Conservation (phyloP, 2,329 filamentous ascomycete species). For the Botrytis porri region DNA sequence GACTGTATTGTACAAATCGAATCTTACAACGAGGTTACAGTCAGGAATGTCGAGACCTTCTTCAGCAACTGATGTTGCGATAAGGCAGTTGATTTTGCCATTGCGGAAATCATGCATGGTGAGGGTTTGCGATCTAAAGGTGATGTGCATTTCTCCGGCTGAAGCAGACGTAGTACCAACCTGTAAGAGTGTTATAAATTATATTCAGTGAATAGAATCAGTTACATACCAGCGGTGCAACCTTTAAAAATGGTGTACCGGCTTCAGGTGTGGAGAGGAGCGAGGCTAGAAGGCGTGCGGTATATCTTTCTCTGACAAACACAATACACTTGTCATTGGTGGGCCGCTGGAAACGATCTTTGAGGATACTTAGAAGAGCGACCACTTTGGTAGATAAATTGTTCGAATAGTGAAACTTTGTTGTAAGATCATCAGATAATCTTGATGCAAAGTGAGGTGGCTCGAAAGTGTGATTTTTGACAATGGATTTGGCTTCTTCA, state of each 20-base stretch:
- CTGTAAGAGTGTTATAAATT: conserved; percentile 20
- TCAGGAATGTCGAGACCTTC: conserved; percentile 67
- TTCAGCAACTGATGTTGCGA: conserved; percentile 65
- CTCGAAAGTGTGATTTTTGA: conserved; percentile 51
- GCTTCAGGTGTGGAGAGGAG: conserved; percentile 59
- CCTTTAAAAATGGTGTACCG: conserved; percentile 55
- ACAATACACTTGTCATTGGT: conserved; percentile 73
- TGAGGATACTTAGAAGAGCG: conserved; percentile 58
- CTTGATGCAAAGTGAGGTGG: conserved; percentile 35
- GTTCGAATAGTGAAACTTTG: conserved; percentile 17
- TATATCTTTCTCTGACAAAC: conserved; percentile 77
- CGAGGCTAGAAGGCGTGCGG: conserved; percentile 69
- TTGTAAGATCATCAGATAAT: conserved; percentile 1
- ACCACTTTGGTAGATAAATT: conserved; percentile 71
- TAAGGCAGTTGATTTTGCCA: conserved; percentile 60
- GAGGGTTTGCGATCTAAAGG: conserved; percentile 70
- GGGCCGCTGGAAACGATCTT: conserved; percentile 57
- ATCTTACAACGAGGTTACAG: conserved; percentile 67
- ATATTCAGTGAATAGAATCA: neutral
- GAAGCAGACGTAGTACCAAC: conserved; percentile 51
- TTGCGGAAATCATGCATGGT: conserved; percentile 64
- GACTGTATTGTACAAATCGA: conserved; percentile 83
- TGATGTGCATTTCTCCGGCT: conserved; percentile 53
- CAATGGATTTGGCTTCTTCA: conserved; percentile 53
- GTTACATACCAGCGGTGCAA: conserved; percentile 59